A percentile compares a stretch with the other conserved stretches of the same genome.
Conservation (phyloP, 2,329 filamentous ascomycete species). For the Mycosphaerella arachidis region DNA sequence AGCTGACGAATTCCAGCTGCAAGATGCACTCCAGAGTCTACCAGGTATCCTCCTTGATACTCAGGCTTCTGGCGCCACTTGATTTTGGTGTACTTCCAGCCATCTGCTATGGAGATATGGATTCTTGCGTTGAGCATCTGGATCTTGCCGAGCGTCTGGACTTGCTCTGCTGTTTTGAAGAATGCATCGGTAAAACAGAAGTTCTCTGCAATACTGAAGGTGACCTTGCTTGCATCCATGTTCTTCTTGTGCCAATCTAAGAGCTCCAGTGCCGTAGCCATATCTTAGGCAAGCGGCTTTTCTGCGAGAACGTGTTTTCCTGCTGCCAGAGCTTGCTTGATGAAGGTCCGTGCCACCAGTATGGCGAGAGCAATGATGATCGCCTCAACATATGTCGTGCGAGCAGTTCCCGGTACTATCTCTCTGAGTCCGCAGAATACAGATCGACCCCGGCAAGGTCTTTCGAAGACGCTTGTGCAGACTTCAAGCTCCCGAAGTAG, state of each 20-base stretch:
- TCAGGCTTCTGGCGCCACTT: constrained; percentile 63
- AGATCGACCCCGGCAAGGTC: constrained; percentile 46
- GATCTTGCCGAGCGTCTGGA: constrained; percentile 51
- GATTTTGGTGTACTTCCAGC: constrained; percentile 54
- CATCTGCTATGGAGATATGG: constrained; percentile 43
- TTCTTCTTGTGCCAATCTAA: constrained; percentile 45
- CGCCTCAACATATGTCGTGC: constrained; percentile 43
- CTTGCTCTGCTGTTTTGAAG: constrained; percentile 47
- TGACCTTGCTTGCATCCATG: constrained; percentile 35
- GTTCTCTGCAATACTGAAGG: constrained; percentile 66
- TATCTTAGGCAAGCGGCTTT: constrained; percentile 52
- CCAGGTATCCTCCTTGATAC: constrained; percentile 68
- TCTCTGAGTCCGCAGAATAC: constrained; percentile 54
- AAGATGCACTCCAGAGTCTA: constrained; percentile 72
- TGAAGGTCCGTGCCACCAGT: constrained; percentile 43
- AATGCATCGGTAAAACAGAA: constrained; percentile 60
- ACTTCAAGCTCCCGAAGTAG: constrained; percentile 59
- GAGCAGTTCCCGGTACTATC: constrained; percentile 39
- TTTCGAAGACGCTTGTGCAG: constrained; percentile 47
- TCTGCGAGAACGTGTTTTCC: constrained; percentile 56
- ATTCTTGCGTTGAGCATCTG: constrained; percentile 51
- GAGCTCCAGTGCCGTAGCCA: constrained; percentile 47
- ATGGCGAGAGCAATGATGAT: constrained; percentile 51
- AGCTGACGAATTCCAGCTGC: constrained; percentile 60
- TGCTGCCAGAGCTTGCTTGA: constrained; percentile 44